These are phyloP conservation scores for Berkeleyomyces rouxiae DNA, from an alignment of 2,329 filamentous ascomycete genomes.

Conservation along the genomic window DNA sequence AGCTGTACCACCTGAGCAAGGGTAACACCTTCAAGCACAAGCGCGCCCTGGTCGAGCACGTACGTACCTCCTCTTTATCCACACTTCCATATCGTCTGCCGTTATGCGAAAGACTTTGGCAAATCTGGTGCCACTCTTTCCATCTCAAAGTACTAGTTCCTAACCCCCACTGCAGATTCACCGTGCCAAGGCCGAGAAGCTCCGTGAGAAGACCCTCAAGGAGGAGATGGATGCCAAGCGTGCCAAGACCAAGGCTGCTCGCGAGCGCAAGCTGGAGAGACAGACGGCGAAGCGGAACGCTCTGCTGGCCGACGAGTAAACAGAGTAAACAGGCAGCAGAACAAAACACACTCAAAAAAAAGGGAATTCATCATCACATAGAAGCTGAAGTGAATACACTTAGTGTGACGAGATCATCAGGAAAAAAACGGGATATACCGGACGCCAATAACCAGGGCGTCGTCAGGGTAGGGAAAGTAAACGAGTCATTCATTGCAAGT, in stretches of 20 bases:
- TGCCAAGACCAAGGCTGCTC: constrained; percentile 99
- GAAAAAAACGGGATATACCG: constrained; percentile 15
- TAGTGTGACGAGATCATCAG: constrained; percentile 11
- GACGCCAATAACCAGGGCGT: background rate
- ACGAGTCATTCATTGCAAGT: background rate
- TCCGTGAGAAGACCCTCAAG: constrained; percentile 87
- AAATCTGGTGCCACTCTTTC: background rate
- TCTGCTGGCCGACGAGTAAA: constrained; percentile 50
- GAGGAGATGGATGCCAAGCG: constrained; percentile 99
- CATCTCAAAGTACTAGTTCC: background rate
- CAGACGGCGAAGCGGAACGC: constrained; percentile 79
- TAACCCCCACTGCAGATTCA: constrained; percentile 54
- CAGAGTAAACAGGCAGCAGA: constrained; percentile 13
- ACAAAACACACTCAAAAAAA: constrained; percentile 14
- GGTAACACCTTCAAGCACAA: constrained; percentile 99
- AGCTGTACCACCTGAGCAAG: constrained; percentile 99
- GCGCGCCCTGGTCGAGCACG: constrained; percentile 98
- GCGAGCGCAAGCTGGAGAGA: constrained; percentile 95
- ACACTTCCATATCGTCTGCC: background rate
- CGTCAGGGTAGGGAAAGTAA: background rate
- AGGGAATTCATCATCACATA: constrained; percentile 13
- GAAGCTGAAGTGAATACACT: constrained; percentile 18
- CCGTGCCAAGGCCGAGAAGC: constrained; percentile 99
- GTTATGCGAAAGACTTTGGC: background rate
- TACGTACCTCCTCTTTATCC: constrained; percentile 39